phyloP scores from a whole-genome alignment of 306 rosid genomes.

The Hylodesmum podocarpum region DNA sequence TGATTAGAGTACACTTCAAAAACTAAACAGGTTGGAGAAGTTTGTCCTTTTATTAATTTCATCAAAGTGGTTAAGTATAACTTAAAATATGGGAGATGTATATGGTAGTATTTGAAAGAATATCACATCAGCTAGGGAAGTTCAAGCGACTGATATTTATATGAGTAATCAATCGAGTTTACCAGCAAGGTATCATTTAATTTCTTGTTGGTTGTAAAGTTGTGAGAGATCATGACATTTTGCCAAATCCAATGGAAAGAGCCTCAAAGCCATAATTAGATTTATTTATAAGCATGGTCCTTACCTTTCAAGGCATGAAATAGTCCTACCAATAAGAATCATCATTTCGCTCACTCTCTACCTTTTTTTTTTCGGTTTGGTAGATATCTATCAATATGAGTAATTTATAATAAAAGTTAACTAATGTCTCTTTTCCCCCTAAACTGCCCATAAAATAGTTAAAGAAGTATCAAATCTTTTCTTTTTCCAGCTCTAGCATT shows the following conservation, averaged over 20 bases:
- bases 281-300: slow-evolving; percentile 36
- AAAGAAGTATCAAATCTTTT: background rate
- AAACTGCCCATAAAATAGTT: background rate
- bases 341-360: slow-evolving; percentile 25
- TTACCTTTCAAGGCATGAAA: slow-evolving; percentile 46
- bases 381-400: slow-evolving; percentile 29
- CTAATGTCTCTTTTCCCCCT: background rate
- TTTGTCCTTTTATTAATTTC: slow-evolving; percentile 19
- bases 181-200: slow-evolving; percentile 32
- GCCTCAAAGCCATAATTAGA: slow-evolving; percentile 27
- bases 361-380: slow-evolving; percentile 17
- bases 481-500: background rate
- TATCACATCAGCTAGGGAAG: slow-evolving; percentile 40
- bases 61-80: slow-evolving; percentile 35
- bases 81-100: slow-evolving; percentile 42
- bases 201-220: slow-evolving; percentile 48
- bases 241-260: slow-evolving; percentile 51
- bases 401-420: slow-evolving; percentile 16
- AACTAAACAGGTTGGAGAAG: slow-evolving; percentile 21
- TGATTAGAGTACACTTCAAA: background rate
- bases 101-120: slow-evolving; percentile 27
- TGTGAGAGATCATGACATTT: slow-evolving; percentile 64
- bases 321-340: slow-evolving; percentile 32
- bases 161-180: slow-evolving; percentile 44
- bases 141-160: slow-evolving; percentile 37